A percentile compares a stretch with the other conserved stretches of the same genome.
These are phyloP conservation scores for Orbilia oligospora DNA, from an alignment of 2,329 filamentous ascomycete genomes.

Conservation along the genomic window DNA sequence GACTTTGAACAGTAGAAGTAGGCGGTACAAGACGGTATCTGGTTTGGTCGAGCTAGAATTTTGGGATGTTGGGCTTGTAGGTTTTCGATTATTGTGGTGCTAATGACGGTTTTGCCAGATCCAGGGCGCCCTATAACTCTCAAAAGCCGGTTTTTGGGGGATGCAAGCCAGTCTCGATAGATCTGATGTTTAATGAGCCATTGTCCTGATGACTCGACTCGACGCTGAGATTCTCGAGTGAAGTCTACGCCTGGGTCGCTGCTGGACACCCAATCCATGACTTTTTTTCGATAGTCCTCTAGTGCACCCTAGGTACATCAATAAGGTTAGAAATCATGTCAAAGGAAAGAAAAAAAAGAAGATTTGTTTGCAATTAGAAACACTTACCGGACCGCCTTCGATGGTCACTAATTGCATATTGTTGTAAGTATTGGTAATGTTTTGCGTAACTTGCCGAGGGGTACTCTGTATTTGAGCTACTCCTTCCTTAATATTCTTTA, in stretches of 20 bases:
- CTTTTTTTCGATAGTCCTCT: background rate
- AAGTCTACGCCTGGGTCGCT: slow-evolving; percentile 22
- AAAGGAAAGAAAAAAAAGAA: background rate
- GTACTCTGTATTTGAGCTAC: background rate
- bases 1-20: slow-evolving; percentile 48
- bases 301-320: background rate
- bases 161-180: slow-evolving; percentile 23
- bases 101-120: slow-evolving; percentile 46
- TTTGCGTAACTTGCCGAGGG: too few species aligned
- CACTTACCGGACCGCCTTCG: background rate
- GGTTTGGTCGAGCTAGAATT: background rate
- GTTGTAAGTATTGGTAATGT: too few species aligned
- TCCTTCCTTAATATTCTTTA: background rate
- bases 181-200: slow-evolving; percentile 22
- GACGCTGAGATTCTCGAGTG: slow-evolving; percentile 13
- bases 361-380: background rate
- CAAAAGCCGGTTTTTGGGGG: slow-evolving; percentile 15
- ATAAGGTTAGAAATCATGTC: background rate
- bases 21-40: slow-evolving; percentile 1
- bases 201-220: slow-evolving; percentile 23
- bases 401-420: background rate
- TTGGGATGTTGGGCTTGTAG: background rate
- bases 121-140: slow-evolving; percentile 38
- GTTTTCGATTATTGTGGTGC: slow-evolving; percentile 37
- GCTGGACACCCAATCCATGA: slow-evolving; percentile 43